Evolutionary conservation across 306 rosid species (phyloP).

Genomic region (Luffa aegyptiaca): DNA sequence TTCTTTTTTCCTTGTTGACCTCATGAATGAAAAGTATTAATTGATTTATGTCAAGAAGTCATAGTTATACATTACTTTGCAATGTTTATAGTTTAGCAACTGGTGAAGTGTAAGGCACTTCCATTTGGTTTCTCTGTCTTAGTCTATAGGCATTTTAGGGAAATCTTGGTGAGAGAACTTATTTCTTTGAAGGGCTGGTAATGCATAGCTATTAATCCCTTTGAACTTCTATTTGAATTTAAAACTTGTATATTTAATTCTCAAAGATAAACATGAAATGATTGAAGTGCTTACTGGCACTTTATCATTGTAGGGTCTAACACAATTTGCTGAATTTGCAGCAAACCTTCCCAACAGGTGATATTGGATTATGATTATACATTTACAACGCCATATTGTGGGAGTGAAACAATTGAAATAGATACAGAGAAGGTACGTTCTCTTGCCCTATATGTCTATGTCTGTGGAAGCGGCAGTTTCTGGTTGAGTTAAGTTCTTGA

Average conservation of each 20-base stretch:
- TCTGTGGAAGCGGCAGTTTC: not conserved
- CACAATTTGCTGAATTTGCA: slow-evolving; percentile 36
- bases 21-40: not conserved
- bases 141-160: not conserved
- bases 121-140: not conserved
- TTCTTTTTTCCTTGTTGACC: not conserved
- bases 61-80: not conserved
- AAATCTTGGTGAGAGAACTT: not conserved
- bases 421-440: slow-evolving; percentile 41
- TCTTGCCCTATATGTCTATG: not conserved
- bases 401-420: slow-evolving; percentile 55
- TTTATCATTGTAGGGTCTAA: slow-evolving; percentile 18
- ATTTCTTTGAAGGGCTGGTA: not conserved
- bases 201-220: not conserved
- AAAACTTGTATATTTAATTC: not conserved
- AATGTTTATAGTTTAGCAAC: not conserved
- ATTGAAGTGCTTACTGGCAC: not conserved
- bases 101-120: not conserved
- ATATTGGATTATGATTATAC: slow-evolving; percentile 93
- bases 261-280: not conserved
- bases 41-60: not conserved
- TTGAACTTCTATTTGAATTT: not conserved
- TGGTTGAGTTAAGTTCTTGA: not conserved
- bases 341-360: slow-evolving; percentile 83
- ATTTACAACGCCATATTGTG: slow-evolving; percentile 83